Base-by-base conservation (phyloP, 768 basidiomycete species). In the Boletales sp. region DNA sequence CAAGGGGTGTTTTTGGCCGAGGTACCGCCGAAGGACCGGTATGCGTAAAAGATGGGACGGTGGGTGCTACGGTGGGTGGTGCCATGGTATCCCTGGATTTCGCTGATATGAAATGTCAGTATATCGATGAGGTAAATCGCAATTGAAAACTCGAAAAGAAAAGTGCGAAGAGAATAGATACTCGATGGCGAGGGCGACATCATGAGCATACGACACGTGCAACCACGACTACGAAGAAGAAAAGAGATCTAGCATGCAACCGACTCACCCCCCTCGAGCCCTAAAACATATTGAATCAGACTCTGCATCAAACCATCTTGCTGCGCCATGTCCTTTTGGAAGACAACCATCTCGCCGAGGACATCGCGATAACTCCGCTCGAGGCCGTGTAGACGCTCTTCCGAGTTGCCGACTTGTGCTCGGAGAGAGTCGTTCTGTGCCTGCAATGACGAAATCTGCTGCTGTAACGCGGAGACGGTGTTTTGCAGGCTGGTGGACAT, bases 251-350 rank as follows among this genome's bases (percentile, higher is more conserved):
- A 31, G 43, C 42, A 58, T 55, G 56, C n/a, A 32, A 37, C 74
- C 31, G 19, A 69, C 75, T 66, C 64, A 77, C 77, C 76, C 54
- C 74, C 75, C 70, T 90, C 89, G 54, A 79, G 70, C 57, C 86
- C 82, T 58, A 93, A 71, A 67, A 90, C 87, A 70, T 89, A 90
- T 50, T 85, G 82, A 58, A 94, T 84, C 52, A 93, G 63, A 58
- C 80, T 82, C 69, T 90, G 86, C 81, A 90, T 85, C 47, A 92
- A 66, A 37, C 81, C 82, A 57, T 94, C 92, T 72, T 92, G 90
- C 68, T 90, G 85, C 30, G 86, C 87, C 81, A 85, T 81, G 56
- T 80, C 82, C 52, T 80, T 71, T 68, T 87, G 86, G 63, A 86
- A 85, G 56, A 77, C 75, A 60, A 85, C 83, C 75, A 88, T 81